These are phyloP conservation scores for Juglanconis juglandina DNA, from an alignment of 2,329 filamentous ascomycete species.

Conservation along the genomic window DNA sequence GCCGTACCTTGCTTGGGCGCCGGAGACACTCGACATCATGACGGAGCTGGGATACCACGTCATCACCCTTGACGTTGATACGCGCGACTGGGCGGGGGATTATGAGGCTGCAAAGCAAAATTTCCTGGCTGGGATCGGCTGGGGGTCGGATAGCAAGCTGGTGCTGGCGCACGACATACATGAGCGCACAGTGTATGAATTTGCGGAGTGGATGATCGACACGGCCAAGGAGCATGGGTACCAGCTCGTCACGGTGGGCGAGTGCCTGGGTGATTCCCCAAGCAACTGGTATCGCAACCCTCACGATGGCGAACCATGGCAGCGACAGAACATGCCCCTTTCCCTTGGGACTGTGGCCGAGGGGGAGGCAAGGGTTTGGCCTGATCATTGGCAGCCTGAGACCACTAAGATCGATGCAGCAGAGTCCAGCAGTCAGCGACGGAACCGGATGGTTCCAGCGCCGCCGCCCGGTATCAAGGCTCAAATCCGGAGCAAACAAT, in stretches of 20 bases:
- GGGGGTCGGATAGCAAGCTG: constrained; percentile 1
- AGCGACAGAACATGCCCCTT: neutral
- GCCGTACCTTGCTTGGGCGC: constrained; percentile 11
- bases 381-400: neutral
- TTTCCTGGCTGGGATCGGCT: neutral
- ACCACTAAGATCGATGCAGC: no score
- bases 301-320: constrained; percentile 5
- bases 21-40: constrained; percentile 17
- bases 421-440: no score
- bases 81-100: constrained; percentile 16
- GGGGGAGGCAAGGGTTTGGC: neutral
- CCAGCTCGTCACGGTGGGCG: constrained; percentile 49
- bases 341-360: neutral
- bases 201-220: constrained; percentile 42
- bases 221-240: constrained; percentile 41
- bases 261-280: constrained; percentile 50
- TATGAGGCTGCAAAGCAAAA: constrained; percentile 9
- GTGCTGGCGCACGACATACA: constrained; percentile 44
- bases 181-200: constrained; percentile 42
- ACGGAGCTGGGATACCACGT: constrained; percentile 33
- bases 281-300: constrained; percentile 50
- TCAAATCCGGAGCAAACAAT: no score
- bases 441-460: no score
- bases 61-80: constrained; percentile 29
- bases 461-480: no score